Conservation (phyloP, 2,329 filamentous ascomycete genomes). For the Herpotrichia juniperi region DNA sequence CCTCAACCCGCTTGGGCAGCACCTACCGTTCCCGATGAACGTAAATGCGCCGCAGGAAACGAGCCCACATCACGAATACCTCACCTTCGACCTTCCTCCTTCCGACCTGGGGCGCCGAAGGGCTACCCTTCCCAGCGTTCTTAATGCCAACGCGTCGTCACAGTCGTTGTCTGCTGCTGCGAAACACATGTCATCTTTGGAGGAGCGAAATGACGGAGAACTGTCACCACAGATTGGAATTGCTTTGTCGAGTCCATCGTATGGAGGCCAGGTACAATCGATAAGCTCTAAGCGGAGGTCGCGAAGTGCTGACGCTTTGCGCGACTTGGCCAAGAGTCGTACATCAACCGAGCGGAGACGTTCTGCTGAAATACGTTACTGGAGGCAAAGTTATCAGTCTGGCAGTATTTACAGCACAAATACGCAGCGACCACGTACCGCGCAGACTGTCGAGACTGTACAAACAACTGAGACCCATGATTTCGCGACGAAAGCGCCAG, state of each 20-base stretch:
- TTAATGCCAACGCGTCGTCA: conserved; percentile 28
- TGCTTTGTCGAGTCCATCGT: conserved; percentile 39
- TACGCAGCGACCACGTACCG: conserved; percentile 39
- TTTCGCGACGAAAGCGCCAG: conserved; percentile 22
- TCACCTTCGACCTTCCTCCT: conserved; percentile 35
- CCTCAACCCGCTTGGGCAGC: conserved; percentile 41
- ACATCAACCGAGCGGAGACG: conserved; percentile 31
- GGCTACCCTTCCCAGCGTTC: conserved; percentile 42
- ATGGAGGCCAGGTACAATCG: conserved; percentile 17
- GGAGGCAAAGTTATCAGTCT: conserved; percentile 41
- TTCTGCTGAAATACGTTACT: conserved; percentile 44
- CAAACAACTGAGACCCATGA: conserved; percentile 30
- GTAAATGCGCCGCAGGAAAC: conserved; percentile 45
- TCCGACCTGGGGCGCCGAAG: conserved; percentile 33
- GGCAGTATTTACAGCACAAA: conserved; percentile 37
- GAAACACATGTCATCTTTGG: conserved; percentile 30
- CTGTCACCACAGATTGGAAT: conserved; percentile 43
- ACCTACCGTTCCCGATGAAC: conserved; percentile 49
- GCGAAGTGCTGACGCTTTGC: conserved; percentile 45
- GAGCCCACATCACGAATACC: conserved; percentile 42
- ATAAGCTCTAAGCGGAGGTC: conserved; percentile 40
- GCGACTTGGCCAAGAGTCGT: conserved; percentile 33
- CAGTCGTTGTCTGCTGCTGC: conserved; percentile 29
- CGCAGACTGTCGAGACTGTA: conserved; percentile 38
- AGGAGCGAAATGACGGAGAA: conserved; percentile 34